These are phyloP conservation scores for Fusarium hainanense DNA, from an alignment of 2,329 filamentous ascomycete genomes.

Conservation along the genomic window DNA sequence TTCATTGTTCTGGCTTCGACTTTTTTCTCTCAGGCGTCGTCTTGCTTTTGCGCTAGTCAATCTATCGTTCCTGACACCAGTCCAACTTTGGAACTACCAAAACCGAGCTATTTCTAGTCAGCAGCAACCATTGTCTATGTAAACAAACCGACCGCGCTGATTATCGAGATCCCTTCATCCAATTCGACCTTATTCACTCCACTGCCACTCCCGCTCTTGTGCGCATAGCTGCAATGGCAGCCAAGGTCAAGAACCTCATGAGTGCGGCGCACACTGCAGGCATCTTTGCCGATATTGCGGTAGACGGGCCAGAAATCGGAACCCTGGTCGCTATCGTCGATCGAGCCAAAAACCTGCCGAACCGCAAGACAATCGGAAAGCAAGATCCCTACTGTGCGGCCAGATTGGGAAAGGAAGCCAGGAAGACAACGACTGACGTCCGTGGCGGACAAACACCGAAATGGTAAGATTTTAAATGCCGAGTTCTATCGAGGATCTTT, in stretches of 20 bases:
- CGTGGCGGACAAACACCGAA: slow-evolving; percentile 93
- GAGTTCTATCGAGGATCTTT: neutral
- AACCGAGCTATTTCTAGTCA: slow-evolving; percentile 32
- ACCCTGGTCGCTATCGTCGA: slow-evolving; percentile 93
- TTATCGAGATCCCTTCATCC: slow-evolving; percentile 8
- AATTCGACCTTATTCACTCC: neutral
- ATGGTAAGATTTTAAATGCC: slow-evolving; percentile 70
- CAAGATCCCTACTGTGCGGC: slow-evolving; percentile 98
- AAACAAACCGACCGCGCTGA: slow-evolving; percentile 38
- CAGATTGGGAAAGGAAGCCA: slow-evolving; percentile 93
- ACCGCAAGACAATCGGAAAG: slow-evolving; percentile 96
- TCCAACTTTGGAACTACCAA: slow-evolving; percentile 29
- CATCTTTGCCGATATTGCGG: slow-evolving; percentile 92
- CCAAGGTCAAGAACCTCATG: slow-evolving; percentile 67
- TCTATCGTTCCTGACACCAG: slow-evolving; percentile 29
- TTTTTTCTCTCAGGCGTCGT: slow-evolving; percentile 18
- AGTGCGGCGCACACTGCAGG: slow-evolving; percentile 84
- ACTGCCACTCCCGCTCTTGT: slow-evolving; percentile 8
- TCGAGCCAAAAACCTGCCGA: slow-evolving; percentile 95
- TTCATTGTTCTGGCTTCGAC: slow-evolving; percentile 10
- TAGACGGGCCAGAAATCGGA: slow-evolving; percentile 93
- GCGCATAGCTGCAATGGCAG: slow-evolving; percentile 57
- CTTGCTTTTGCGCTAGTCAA: slow-evolving; percentile 19
- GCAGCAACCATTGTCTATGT: slow-evolving; percentile 40
- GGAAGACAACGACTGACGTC: slow-evolving; percentile 95